Conservation (phyloP, 31 red algal genomes). For the Endocladia muricata region DNA sequence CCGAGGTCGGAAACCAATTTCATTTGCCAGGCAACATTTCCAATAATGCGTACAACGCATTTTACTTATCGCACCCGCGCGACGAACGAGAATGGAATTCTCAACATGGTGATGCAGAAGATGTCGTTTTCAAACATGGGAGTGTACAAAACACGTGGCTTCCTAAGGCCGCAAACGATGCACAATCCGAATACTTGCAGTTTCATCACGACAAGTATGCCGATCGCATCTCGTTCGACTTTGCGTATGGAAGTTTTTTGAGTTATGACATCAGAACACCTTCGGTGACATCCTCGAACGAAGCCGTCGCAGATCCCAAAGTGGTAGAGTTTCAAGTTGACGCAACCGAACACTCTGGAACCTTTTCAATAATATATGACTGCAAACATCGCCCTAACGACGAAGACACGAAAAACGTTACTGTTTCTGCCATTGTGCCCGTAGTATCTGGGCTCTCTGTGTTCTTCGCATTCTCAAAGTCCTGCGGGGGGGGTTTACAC, state of each 20-base stretch:
- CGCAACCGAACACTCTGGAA: slow-evolving; percentile 40
- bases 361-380: slow-evolving; percentile 66
- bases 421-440: slow-evolving; percentile 44
- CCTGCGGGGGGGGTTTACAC: slow-evolving; percentile 42
- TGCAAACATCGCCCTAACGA: slow-evolving; percentile 28
- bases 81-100: too few species aligned
- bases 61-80: too few species aligned
- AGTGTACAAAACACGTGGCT: too few species aligned
- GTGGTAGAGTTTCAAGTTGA: slow-evolving; percentile 69
- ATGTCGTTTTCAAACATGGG: too few species aligned
- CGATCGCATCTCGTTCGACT: slow-evolving; percentile 62
- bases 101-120: too few species aligned
- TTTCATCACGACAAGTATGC: slow-evolving; percentile 51
- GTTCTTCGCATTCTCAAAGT: slow-evolving; percentile 52
- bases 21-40: too few species aligned
- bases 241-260: slow-evolving; percentile 34
- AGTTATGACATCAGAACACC: slow-evolving; percentile 46
- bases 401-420: slow-evolving; percentile 8
- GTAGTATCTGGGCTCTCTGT: slow-evolving; percentile 39
- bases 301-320: slow-evolving; percentile 39
- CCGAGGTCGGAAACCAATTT: too few species aligned
- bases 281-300: slow-evolving; percentile 15
- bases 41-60: too few species aligned
- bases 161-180: too few species aligned
- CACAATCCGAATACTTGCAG: neutral